These are phyloP conservation scores for Setaria viridis DNA, from an alignment of 202 grass and related monocot species.

Conservation along the genomic window DNA sequence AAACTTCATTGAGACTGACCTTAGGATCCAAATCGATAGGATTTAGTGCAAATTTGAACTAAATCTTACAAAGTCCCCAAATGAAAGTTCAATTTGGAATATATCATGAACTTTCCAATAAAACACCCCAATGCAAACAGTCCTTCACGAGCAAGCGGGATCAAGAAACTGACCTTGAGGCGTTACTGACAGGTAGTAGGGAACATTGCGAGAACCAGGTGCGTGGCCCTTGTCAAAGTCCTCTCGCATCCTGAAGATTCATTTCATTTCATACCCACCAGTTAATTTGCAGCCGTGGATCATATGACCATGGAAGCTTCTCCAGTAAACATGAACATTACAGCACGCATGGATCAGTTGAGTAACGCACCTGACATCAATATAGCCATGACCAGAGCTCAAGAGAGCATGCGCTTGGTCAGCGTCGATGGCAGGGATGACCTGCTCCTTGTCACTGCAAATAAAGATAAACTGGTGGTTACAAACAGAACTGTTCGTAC, in stretches of 20 bases:
- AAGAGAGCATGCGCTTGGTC: constrained; percentile 40
- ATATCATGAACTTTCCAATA: background rate
- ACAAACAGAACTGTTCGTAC: background rate
- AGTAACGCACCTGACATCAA: constrained; percentile 57
- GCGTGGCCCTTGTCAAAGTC: constrained; percentile 69
- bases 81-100: background rate
- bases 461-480: background rate
- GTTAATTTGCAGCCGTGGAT: background rate
- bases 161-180: constrained; percentile 52
- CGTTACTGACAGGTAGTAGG: constrained; percentile 70
- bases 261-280: constrained; percentile 1
- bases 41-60: background rate
- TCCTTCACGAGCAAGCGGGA: background rate
- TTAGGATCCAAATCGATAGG: background rate
- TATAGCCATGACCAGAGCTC: constrained; percentile 48
- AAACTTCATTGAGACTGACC: too few species aligned
- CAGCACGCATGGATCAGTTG: background rate
- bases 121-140: too few species aligned
- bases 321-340: background rate
- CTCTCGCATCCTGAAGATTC: constrained; percentile 56
- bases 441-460: constrained; percentile 35
- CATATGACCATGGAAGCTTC: background rate
- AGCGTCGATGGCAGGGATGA: constrained; percentile 41
- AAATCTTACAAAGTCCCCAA: background rate
- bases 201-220: constrained; percentile 63